Conservation (phyloP, 1,139 yeast genomes). For the Sugiyamaella pinicola region DNA sequence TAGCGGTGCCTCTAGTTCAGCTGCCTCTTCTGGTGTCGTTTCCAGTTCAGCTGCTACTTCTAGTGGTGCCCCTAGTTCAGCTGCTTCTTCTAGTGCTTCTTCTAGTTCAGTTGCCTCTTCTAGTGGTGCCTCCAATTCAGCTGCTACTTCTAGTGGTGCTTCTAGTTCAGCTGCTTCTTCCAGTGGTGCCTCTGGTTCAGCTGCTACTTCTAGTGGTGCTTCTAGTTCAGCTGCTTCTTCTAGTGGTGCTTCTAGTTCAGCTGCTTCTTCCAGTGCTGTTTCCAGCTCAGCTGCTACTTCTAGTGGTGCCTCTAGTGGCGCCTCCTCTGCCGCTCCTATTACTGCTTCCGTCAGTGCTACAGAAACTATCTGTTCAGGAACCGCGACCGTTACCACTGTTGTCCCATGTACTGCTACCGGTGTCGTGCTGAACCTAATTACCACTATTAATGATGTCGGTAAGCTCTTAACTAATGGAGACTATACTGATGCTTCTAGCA, state of each 20-base stretch:
- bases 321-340: background rate
- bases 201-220: conserved; percentile 2
- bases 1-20: background rate
- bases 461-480: conserved; percentile 3
- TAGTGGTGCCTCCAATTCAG: background rate
- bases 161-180: background rate
- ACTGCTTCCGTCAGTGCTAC: background rate
- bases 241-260: too few species aligned
- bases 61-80: background rate
- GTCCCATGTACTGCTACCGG: conserved; percentile 12
- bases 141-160: conserved; percentile 1
- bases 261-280: too few species aligned
- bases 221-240: too few species aligned
- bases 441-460: conserved; percentile 7
- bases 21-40: background rate
- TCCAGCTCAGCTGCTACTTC: too few species aligned
- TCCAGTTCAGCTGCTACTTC: conserved; percentile 8
- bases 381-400: conserved; percentile 8
- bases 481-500: background rate
- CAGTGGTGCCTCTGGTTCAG: background rate
- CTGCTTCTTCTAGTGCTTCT: background rate
- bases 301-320: background rate
- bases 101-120: conserved; percentile 7
- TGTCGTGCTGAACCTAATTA: conserved; percentile 1
- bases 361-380: background rate